Percentiles rank a stretch among this genome's conserved stretches.
phyloP scores from a whole-genome alignment of 768 basidiomycete genomes.

The Boletellus sp. region DNA sequence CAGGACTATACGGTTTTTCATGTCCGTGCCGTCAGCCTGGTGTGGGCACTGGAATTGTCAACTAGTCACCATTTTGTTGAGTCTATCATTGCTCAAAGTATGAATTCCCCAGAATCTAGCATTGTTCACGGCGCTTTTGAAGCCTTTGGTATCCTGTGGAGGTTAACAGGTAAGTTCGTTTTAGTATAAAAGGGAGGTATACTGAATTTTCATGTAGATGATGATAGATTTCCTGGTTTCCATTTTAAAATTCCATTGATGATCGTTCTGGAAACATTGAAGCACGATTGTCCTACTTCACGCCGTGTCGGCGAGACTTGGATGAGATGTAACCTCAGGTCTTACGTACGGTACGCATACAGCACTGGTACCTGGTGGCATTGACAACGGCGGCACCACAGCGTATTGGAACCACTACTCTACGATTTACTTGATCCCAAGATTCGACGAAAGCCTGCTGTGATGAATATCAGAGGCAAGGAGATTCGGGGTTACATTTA shows the following conservation, averaged over 20 bases:
- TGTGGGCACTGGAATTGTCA: slow-evolving; percentile 72
- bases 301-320: slow-evolving; percentile 89
- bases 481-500: slow-evolving; percentile 69
- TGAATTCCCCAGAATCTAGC: slow-evolving; percentile 52
- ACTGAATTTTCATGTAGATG: slow-evolving; percentile 49
- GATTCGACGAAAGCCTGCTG: slow-evolving; percentile 49
- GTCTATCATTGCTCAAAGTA: slow-evolving; percentile 69
- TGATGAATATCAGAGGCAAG: slow-evolving; percentile 54
- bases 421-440: slow-evolving; percentile 71
- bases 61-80: slow-evolving; percentile 65
- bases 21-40: slow-evolving; percentile 70
- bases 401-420: slow-evolving; percentile 87
- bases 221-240: slow-evolving; percentile 76
- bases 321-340: slow-evolving; percentile 93
- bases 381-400: slow-evolving; percentile 29
- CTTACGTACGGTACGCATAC: slow-evolving; percentile 70
- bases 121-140: slow-evolving; percentile 63
- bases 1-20: slow-evolving; percentile 70
- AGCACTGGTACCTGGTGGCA: background rate
- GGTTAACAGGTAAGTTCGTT: slow-evolving; percentile 63
- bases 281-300: slow-evolving; percentile 66
- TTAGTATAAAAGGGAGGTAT: background rate
- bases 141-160: slow-evolving; percentile 91
- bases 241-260: slow-evolving; percentile 83
- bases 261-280: slow-evolving; percentile 79